Evolutionary conservation across 768 basidiomycete genomes (phyloP), one percentile per base, ranked within the genome.

Genomic region (Boletus tomentosulus): DNA sequence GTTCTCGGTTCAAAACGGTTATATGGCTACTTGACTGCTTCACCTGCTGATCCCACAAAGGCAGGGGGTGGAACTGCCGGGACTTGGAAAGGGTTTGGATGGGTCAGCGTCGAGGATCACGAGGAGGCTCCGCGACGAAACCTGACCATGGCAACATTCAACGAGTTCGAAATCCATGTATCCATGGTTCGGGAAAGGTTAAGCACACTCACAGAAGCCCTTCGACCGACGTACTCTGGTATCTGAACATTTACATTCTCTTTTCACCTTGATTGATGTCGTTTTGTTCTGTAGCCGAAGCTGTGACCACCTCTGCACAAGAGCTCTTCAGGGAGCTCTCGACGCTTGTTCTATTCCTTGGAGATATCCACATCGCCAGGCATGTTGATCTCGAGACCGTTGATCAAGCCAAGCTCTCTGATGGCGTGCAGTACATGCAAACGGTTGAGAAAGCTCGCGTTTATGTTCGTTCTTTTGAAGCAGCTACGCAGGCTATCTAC

Each of bases 31-130:
- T 62, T 79, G 50, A 59, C 62, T 28, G 66, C 72, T 12, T 61
- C 65, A 0, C 68, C 72, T 52, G 65, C 76, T 34, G 76, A 76
- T 6, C 58, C 76, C 2, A 71, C 73, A 2, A 67, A 74, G 8
- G 68, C 76, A 8, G 83, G 82, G 2, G 79, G 76, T 1, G 83
- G 82, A 30, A 66, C 72, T 10, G 83, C 72, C 5, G 81, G 73
- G 15, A 67, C 66, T 24, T 83, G 81, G 81, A 77, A 73, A 48
- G 83, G 79, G 1, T 79, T 79, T 46, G 83, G 83, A 9, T 84
- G 76, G 69, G 72, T 76, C 11, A 59, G 69, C 15, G 54, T 67
- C 25, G 72, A 72, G 33, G 68, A 70, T 27, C 64, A 68, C 10
- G 68, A 68, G 33, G 67, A 69, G 42, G 66, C 69, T 3, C 64